Percentiles rank a stretch among this genome's conserved stretches.
Conservation (phyloP, 2,329 filamentous ascomycete species). For the Fusarium marasasianum region DNA sequence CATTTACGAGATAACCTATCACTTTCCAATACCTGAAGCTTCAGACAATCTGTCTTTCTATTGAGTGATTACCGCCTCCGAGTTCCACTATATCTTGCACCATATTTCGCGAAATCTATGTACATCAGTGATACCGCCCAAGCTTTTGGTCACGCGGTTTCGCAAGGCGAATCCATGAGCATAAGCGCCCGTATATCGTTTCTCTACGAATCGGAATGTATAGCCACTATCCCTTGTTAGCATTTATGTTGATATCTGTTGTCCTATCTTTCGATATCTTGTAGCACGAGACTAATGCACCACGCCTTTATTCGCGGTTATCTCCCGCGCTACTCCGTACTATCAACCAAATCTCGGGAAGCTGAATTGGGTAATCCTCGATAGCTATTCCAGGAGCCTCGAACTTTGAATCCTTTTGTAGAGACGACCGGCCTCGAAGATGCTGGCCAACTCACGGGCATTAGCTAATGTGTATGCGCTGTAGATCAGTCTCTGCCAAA, state of each 20-base stretch:
- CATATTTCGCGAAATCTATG: background rate
- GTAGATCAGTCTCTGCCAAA: fast-evolving
- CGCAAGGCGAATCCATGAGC: background rate
- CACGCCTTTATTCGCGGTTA: background rate
- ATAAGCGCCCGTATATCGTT: background rate
- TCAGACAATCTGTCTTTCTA: background rate
- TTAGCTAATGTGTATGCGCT: fast-evolving
- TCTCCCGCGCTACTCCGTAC: background rate
- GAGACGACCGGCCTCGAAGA: fast-evolving
- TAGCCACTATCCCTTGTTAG: background rate
- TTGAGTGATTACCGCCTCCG: background rate
- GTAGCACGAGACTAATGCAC: conserved; percentile 11
- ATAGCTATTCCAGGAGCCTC: background rate
- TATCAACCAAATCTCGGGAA: background rate
- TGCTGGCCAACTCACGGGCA: fast-evolving
- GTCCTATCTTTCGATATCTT: background rate
- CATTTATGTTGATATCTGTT: background rate
- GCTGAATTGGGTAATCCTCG: background rate
- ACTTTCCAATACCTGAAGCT: background rate
- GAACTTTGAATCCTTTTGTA: fast-evolving
- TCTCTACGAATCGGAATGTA: background rate
- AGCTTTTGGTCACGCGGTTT: background rate
- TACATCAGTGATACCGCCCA: background rate
- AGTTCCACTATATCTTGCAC: background rate
- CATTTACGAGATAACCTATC: background rate